These are phyloP conservation scores for Leucocoprinus leucothites DNA, from an alignment of 768 basidiomycete genomes.

Conservation along the genomic window DNA sequence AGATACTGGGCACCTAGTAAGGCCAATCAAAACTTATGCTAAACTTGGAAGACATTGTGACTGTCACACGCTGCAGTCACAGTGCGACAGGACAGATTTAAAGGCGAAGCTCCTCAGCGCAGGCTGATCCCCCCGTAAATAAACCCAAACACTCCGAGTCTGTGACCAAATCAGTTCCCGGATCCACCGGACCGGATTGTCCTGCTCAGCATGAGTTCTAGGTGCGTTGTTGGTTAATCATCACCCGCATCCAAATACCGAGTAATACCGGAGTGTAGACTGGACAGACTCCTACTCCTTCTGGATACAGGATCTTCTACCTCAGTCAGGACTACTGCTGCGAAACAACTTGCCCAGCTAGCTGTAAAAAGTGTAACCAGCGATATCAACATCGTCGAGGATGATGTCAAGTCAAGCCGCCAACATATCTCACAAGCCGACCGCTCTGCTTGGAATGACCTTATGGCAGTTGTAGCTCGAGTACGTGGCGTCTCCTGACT, in stretches of 20 bases:
- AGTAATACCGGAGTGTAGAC: slow-evolving; percentile 44
- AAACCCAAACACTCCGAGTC: slow-evolving; percentile 37
- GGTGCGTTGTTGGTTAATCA: slow-evolving; percentile 36
- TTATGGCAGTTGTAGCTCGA: slow-evolving; percentile 87
- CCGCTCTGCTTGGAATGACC: slow-evolving; percentile 82
- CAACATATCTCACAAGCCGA: slow-evolving; percentile 60
- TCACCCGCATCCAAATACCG: not conserved
- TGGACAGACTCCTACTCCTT: slow-evolving; percentile 94
- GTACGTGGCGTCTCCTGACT: slow-evolving; percentile 39
- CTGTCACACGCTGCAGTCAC: slow-evolving; percentile 38
- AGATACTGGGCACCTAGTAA: slow-evolving; percentile 12
- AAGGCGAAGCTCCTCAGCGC: slow-evolving; percentile 45
- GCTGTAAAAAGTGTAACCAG: slow-evolving; percentile 82
- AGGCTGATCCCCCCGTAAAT: slow-evolving; percentile 56
- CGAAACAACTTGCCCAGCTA: slow-evolving; percentile 91
- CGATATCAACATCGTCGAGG: slow-evolving; percentile 73
- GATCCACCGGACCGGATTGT: slow-evolving; percentile 48
- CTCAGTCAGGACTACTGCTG: slow-evolving; percentile 91
- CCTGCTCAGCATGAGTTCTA: slow-evolving; percentile 73
- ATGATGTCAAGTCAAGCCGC: slow-evolving; percentile 65
- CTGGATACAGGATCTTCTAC: slow-evolving; percentile 93
- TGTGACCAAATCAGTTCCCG: slow-evolving; percentile 21
- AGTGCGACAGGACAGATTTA: slow-evolving; percentile 56
- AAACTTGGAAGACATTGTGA: slow-evolving; percentile 28
- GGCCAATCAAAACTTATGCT: slow-evolving; percentile 15